Evolutionary conservation across 2,329 filamentous ascomycete genomes (phyloP), one percentile per base, ranked within the genome.

Genomic region (Hymenoscyphus repandus): DNA sequence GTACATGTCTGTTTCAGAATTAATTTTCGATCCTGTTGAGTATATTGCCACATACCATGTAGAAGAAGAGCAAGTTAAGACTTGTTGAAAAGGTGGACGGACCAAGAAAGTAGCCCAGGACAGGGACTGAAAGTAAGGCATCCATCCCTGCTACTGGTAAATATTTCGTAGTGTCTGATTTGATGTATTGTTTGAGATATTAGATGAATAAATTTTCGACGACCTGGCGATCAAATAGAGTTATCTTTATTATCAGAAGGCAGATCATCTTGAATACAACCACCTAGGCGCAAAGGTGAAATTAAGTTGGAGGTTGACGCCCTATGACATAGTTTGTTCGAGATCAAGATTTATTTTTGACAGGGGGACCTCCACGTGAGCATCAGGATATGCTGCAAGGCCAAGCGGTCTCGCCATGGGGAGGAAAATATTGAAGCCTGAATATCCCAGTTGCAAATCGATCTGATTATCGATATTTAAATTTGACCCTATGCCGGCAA

Each of bases 1-100:
- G 18, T 50, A 46, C 90, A 96, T 60, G 88, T 92, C 60, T 62
- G 20, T 32, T 48, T n/a, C 5, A 34, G 37, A 41, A 47, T 58
- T 44, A 56, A 48, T 88, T 27, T 31, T 3, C 10, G 6, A 37
- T 38, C 10, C 18, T 30, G 9, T 15, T 1, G 15, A 31, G 22
- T 15, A 5, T 11, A 7, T 31, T 17, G 11, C 10, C 2, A 20
- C 90, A 95, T 61, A 88, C 92, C 72, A 95, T 79, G 68, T 90
- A 92, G 69, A 96, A 93, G 73, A 95, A 91, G 55, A 95, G 72
- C 20, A 95, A 72, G 67, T 93, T 96, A 56, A 95, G 74, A 1
- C 85, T 90, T 1, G 90, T 92, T 38, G 74, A 85, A 72, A 86
- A 90, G 6, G 86, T 85, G 6, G 77, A 73, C 1, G 81, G 79